Percentiles rank a stretch among this genome's conserved stretches.
phyloP scores from a whole-genome alignment of 2,329 filamentous ascomycete genomes.

The Penicillium concentricum region DNA sequence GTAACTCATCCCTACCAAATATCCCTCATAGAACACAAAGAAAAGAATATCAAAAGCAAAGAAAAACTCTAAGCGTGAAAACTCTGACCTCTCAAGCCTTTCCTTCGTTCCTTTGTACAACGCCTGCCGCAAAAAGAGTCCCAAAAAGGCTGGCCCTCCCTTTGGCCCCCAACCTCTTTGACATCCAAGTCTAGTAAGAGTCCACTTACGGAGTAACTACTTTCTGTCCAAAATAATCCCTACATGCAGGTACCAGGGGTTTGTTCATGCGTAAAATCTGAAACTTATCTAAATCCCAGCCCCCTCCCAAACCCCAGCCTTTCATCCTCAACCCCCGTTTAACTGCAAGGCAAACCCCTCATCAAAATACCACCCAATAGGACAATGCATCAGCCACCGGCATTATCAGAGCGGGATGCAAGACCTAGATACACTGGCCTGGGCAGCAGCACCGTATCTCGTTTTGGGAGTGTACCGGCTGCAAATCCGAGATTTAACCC shows the following conservation, averaged over 20 bases:
- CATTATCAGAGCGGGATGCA: slow-evolving; percentile 11
- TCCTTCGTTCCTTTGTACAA: neutral
- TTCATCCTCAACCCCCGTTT: neutral
- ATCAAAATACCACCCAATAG: slow-evolving; percentile 15
- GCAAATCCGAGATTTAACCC: neutral
- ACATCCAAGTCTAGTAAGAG: neutral
- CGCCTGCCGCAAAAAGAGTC: neutral
- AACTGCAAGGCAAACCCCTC: slow-evolving; percentile 10
- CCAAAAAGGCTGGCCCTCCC: neutral
- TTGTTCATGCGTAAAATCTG: neutral
- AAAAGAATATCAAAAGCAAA: neutral
- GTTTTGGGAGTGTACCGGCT: neutral
- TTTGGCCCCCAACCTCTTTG: neutral
- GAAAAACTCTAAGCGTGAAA: neutral
- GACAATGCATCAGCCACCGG: slow-evolving; percentile 17
- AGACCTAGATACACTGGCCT: neutral
- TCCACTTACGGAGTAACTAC: neutral
- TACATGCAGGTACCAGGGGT: neutral
- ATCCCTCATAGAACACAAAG: neutral
- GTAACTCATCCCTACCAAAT: neutral
- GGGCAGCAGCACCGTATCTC: slow-evolving; percentile 6
- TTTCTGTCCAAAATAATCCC: neutral
- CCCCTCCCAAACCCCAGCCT: neutral
- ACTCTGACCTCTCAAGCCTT: neutral
- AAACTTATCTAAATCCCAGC: neutral